Evolutionary conservation across 345 rosid species (phyloP).

Genomic region (Arabidopsis suecica): DNA sequence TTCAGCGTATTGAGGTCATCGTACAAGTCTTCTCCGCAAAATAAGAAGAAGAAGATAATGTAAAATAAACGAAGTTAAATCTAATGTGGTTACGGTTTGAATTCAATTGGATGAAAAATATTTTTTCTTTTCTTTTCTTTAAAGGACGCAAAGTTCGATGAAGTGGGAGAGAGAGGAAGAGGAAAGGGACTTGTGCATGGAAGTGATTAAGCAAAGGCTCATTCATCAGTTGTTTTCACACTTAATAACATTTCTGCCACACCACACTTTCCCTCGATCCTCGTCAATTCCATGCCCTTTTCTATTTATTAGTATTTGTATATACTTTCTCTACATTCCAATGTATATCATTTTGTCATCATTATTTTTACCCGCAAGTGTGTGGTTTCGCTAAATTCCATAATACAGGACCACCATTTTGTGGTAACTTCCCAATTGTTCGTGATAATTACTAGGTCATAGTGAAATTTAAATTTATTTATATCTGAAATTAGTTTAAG

Average conservation of each 20-base stretch:
- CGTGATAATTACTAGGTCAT: not conserved
- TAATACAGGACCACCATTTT: constrained; percentile 33
- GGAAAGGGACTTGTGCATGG: constrained; percentile 98
- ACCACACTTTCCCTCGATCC: constrained; percentile 60
- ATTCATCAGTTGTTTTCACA: constrained; percentile 87
- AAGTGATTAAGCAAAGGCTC: constrained; percentile 72
- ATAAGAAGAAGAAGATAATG: constrained; percentile 5
- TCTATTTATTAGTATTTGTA: not conserved
- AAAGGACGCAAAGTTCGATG: constrained; percentile 65
- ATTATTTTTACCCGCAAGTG: constrained; percentile 31
- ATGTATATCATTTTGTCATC: constrained; percentile 44
- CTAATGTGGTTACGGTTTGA: constrained; percentile 21
- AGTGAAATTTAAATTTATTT: not conserved
- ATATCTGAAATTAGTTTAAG: not conserved
- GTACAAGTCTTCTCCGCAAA: constrained; percentile 1
- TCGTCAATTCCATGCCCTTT: constrained; percentile 59
- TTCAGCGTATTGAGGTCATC: not conserved
- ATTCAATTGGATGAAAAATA: not conserved
- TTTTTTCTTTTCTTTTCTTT: too few species aligned
- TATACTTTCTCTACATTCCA: constrained; percentile 17
- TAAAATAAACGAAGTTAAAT: constrained; percentile 28
- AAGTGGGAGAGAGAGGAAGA: constrained; percentile 71
- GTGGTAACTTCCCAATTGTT: not conserved
- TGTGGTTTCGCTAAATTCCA: constrained; percentile 43
- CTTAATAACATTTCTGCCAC: constrained; percentile 46